Evolutionary conservation across 2,329 filamentous ascomycete species (phyloP).

Genomic region (Hirsutella minnesotensis): DNA sequence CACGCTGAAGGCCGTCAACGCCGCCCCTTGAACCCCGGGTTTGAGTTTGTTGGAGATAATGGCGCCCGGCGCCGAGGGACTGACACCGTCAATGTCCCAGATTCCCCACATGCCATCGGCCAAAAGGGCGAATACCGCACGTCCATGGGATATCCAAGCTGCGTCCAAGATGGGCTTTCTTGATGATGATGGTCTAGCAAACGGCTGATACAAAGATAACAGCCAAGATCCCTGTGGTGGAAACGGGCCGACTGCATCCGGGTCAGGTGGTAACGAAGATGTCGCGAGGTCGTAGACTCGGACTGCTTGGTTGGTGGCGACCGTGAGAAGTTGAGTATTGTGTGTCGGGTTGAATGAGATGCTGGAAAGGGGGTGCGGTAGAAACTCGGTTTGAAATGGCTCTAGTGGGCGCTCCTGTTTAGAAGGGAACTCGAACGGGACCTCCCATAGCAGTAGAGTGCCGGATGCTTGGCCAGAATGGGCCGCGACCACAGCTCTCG

Average conservation of each 20-base stretch:
- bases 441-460: slow-evolving; percentile 45
- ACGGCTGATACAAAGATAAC: slow-evolving; percentile 48
- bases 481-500: slow-evolving; percentile 44
- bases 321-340: slow-evolving; percentile 44
- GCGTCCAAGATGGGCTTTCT: slow-evolving; percentile 52
- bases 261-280: slow-evolving; percentile 39
- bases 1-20: slow-evolving; percentile 44
- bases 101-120: slow-evolving; percentile 57
- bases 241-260: slow-evolving; percentile 36
- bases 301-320: slow-evolving; percentile 42
- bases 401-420: slow-evolving; percentile 19
- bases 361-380: slow-evolving; percentile 39
- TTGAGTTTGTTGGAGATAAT: slow-evolving; percentile 37
- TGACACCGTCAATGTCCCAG: slow-evolving; percentile 52
- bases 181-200: slow-evolving; percentile 33
- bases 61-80: slow-evolving; percentile 29
- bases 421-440: slow-evolving; percentile 32
- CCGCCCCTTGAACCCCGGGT: slow-evolving; percentile 42
- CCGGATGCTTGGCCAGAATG: slow-evolving; percentile 49
- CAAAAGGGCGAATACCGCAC: slow-evolving; percentile 45
- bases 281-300: slow-evolving; percentile 50
- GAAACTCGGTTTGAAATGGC: slow-evolving; percentile 49
- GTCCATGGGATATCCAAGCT: slow-evolving; percentile 48
- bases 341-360: slow-evolving; percentile 51
- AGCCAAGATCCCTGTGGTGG: slow-evolving; percentile 52